Percentiles rank a stretch among this genome's conserved stretches.
Conservation (phyloP, 495 filamentous ascomycete species). For the Penicillium chermesinum region DNA sequence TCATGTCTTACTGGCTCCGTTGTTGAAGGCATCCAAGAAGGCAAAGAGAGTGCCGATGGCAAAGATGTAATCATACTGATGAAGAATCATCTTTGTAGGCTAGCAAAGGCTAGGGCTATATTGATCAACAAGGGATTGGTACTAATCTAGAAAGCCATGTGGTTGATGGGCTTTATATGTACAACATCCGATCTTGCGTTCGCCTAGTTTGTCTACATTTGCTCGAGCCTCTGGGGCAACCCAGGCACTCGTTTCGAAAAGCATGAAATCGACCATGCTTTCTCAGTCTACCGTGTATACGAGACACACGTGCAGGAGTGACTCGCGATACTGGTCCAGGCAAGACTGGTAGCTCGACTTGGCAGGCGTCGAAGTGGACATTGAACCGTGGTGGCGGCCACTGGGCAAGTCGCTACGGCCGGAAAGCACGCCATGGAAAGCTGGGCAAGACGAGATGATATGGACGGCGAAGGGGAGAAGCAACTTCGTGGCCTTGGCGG, state of each 20-base stretch:
- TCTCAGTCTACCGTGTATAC: background rate
- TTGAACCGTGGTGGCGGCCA: constrained; percentile 9
- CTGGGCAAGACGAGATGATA: background rate
- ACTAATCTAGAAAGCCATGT: background rate
- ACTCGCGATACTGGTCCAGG: constrained; percentile 8
- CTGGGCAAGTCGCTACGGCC: constrained; percentile 2
- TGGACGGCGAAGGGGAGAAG: constrained; percentile 5
- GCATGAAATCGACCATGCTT: background rate
- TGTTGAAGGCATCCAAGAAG: constrained; percentile 68
- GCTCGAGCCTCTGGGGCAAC: background rate
- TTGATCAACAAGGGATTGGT: constrained; percentile 3
- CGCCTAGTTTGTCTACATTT: background rate
- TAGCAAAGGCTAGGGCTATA: constrained; percentile 1
- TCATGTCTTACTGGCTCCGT: constrained; percentile 53
- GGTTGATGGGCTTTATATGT: constrained; percentile 8
- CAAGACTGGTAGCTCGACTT: constrained; percentile 10
- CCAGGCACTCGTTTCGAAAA: background rate
- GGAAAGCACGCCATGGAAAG: constrained; percentile 15
- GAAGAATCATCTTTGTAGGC: constrained; percentile 43
- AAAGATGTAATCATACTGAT: constrained; percentile 65
- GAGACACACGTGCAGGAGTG: constrained; percentile 15
- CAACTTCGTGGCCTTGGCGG: constrained; percentile 18
- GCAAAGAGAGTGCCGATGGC: constrained; percentile 74
- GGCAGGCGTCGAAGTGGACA: constrained; percentile 13
- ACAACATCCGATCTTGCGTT: background rate